These are phyloP conservation scores for Cubamyces lactineus DNA, from an alignment of 768 basidiomycete species.

Conservation along the genomic window DNA sequence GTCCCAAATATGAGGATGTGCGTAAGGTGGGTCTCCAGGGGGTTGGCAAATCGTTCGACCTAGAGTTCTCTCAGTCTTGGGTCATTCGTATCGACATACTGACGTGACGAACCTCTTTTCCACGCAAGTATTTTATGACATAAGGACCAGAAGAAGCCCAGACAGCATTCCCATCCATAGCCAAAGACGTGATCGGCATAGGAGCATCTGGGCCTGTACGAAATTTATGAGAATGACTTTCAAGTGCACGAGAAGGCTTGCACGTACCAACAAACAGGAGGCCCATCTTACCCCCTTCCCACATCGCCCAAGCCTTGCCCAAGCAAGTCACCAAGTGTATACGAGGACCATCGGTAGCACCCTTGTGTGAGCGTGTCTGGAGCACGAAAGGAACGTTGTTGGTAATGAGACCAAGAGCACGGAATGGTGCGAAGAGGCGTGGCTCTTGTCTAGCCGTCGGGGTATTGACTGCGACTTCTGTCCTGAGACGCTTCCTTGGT, in stretches of 20 bases:
- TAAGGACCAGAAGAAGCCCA: slow-evolving; percentile 75
- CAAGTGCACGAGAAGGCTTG: neutral
- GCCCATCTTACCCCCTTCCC: slow-evolving; percentile 94
- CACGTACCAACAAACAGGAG: slow-evolving; percentile 91
- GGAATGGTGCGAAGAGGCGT: slow-evolving; percentile 86
- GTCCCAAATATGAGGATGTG: slow-evolving; percentile 81
- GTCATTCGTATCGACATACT: neutral
- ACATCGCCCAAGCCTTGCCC: slow-evolving; percentile 90
- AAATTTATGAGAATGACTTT: neutral
- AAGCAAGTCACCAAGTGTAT: slow-evolving; percentile 86
- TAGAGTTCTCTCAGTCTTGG: slow-evolving; percentile 30
- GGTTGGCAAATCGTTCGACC: slow-evolving; percentile 65
- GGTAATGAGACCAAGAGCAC: slow-evolving; percentile 93
- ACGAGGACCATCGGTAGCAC: slow-evolving; percentile 80
- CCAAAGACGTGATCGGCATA: slow-evolving; percentile 72
- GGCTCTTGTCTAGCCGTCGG: slow-evolving; percentile 23
- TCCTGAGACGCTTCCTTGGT: slow-evolving; percentile 56
- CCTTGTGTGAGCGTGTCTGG: slow-evolving; percentile 84
- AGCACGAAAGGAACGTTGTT: slow-evolving; percentile 89
- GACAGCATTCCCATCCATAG: slow-evolving; percentile 83
- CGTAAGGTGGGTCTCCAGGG: slow-evolving; percentile 59
- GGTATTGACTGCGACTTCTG: slow-evolving; percentile 29
- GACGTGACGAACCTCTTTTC: slow-evolving; percentile 69
- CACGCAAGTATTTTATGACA: slow-evolving; percentile 80
- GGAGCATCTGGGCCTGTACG: slow-evolving; percentile 78